Evolutionary conservation across 1,284 basidiomycete species (phyloP).

Genomic region (Termitomyces sp.): DNA sequence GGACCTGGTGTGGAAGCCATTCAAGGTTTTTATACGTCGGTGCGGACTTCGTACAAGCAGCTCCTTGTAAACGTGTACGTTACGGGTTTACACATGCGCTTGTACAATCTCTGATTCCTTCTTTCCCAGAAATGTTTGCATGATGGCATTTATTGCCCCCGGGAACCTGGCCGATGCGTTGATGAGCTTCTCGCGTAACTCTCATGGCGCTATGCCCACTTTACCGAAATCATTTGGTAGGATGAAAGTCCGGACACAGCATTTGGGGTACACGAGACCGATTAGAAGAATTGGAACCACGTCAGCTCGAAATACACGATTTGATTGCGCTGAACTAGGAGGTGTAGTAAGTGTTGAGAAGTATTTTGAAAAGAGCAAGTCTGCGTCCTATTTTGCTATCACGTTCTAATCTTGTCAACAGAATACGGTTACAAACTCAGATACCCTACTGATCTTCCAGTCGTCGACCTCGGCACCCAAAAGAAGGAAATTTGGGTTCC

Average conservation of each 20-base stretch:
- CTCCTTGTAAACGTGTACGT: constrained; percentile 65
- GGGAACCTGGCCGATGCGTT: constrained; percentile 59
- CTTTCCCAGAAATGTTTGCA: constrained; percentile 51
- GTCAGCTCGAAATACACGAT: constrained; percentile 43
- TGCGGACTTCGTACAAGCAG: constrained; percentile 58
- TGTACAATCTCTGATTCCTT: not conserved
- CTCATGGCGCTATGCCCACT: constrained; percentile 43
- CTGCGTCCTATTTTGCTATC: not conserved
- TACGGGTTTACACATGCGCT: not conserved
- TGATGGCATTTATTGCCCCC: constrained; percentile 64
- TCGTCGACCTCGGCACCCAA: constrained; percentile 49
- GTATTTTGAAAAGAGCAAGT: constrained; percentile 58
- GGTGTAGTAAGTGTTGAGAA: constrained; percentile 49
- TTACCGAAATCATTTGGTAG: constrained; percentile 41
- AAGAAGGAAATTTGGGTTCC: constrained; percentile 49
- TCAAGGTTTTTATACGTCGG: constrained; percentile 65
- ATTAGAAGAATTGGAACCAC: constrained; percentile 42
- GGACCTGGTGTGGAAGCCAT: constrained; percentile 51
- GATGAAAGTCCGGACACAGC: constrained; percentile 52
- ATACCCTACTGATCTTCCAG: constrained; percentile 49
- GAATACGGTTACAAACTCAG: constrained; percentile 53
- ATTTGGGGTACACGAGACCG: constrained; percentile 52
- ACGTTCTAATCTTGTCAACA: constrained; percentile 21
- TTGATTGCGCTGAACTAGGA: constrained; percentile 50
- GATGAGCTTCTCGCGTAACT: constrained; percentile 37